A percentile compares a stretch with the other conserved stretches of the same genome.
phyloP scores from a whole-genome alignment of 345 rosid species.

The Combretum micranthum region DNA sequence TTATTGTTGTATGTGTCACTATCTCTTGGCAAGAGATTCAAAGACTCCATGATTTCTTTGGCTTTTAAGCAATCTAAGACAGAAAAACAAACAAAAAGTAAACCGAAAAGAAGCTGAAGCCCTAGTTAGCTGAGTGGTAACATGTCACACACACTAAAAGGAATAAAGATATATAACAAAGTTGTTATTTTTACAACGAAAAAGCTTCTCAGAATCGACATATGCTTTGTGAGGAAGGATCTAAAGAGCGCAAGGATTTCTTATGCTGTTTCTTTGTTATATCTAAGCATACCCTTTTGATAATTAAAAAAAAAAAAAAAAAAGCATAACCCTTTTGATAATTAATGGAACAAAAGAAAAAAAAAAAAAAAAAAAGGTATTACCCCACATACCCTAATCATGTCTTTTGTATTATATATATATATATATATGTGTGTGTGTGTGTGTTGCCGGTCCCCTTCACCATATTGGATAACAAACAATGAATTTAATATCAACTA shows the following conservation, averaged over 20 bases:
- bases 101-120: constrained; percentile 7
- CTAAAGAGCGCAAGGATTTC: not conserved
- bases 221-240: constrained; percentile 18
- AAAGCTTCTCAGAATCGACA: constrained; percentile 12
- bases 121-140: constrained; percentile 9
- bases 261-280: not conserved
- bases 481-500: too few relatives aligned
- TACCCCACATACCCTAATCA: constrained; percentile 21
- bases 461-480: too few relatives aligned
- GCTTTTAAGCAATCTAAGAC: constrained; percentile 12
- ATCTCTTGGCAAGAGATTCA: constrained; percentile 5
- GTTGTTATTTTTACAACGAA: constrained; percentile 11
- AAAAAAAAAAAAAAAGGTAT: not conserved
- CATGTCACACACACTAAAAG: constrained; percentile 13
- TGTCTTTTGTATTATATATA: constrained; percentile 2
- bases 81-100: constrained; percentile 19
- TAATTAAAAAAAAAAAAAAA: too few relatives aligned
- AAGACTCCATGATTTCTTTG: constrained; percentile 5
- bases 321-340: not conserved
- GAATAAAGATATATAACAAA: constrained; percentile 11
- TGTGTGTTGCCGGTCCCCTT: constrained; percentile 12
- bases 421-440: too few relatives aligned
- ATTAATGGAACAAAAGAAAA: constrained; percentile 1
- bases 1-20: not conserved
- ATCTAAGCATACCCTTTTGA: too few relatives aligned